Percentiles rank a stretch among this genome's conserved stretches.
These are phyloP conservation scores for Lasiodiplodia sp. DNA, from an alignment of 2,329 filamentous ascomycete genomes.

Conservation along the genomic window DNA sequence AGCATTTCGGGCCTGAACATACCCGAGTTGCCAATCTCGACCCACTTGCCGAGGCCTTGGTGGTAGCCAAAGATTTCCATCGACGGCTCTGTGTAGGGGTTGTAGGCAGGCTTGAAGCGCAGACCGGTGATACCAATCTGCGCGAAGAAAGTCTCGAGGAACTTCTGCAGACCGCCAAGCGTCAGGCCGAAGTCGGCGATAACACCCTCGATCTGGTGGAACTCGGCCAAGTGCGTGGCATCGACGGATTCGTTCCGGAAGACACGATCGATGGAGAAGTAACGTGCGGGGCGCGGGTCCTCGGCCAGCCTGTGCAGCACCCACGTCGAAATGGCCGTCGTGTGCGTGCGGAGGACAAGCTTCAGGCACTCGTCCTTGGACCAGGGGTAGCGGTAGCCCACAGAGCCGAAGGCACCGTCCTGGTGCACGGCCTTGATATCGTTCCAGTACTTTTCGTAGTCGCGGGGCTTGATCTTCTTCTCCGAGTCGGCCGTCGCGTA, in stretches of 20 bases:
- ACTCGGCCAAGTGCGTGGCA: conserved; percentile 94
- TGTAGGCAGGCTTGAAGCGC: conserved; percentile 97
- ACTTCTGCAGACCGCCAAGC: conserved; percentile 88
- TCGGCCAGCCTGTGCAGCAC: conserved; percentile 90
- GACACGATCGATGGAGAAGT: conserved; percentile 98
- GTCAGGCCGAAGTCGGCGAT: conserved; percentile 96
- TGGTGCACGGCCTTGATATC: conserved; percentile 89
- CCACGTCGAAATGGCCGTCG: conserved; percentile 88
- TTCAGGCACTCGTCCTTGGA: conserved; percentile 83
- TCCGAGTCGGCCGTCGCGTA: conserved; percentile 60
- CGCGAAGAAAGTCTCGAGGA: conserved; percentile 94
- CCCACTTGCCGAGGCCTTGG: conserved; percentile 84
- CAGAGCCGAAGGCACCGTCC: conserved; percentile 89
- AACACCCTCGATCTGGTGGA: conserved; percentile 98
- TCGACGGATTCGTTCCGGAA: conserved; percentile 98
- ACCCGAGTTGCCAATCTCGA: conserved; percentile 97
- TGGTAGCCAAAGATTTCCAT: conserved; percentile 99
- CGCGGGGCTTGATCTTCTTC: conserved; percentile 59
- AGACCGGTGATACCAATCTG: conserved; percentile 92
- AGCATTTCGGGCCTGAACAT: conserved; percentile 99
- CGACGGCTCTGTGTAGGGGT: conserved; percentile 79
- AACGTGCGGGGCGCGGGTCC: conserved; percentile 84
- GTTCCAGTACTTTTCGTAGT: conserved; percentile 88
- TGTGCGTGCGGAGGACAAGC: conserved; percentile 94
- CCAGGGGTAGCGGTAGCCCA: conserved; percentile 97